Conservation (phyloP, 805 yeast species). For the Wickerhamiella shivajii region DNA sequence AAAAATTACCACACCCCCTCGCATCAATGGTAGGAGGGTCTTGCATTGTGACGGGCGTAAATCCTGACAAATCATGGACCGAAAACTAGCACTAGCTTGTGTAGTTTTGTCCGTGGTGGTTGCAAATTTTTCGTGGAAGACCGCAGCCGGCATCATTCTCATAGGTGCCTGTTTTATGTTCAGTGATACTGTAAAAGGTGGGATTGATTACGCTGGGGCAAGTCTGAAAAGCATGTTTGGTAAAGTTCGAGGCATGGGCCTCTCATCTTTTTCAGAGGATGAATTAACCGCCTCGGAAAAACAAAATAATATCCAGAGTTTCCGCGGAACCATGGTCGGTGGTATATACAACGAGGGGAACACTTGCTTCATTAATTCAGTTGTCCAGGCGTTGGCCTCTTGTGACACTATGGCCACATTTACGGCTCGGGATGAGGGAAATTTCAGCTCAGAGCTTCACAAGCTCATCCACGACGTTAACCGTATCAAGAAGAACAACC, state of each 20-base stretch:
- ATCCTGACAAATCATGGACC: neutral
- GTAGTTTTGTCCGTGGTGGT: neutral
- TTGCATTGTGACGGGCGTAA: neutral
- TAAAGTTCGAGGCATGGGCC: conserved; percentile 18
- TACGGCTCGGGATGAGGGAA: conserved; percentile 31
- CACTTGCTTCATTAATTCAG: conserved; percentile 90
- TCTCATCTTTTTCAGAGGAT: conserved; percentile 17
- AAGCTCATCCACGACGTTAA: conserved; percentile 19
- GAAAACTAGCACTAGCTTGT: neutral
- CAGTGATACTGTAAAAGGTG: conserved; percentile 22
- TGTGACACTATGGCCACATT: conserved; percentile 46
- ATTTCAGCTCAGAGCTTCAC: conserved; percentile 16
- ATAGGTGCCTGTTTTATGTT: too few species aligned
- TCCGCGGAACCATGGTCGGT: conserved; percentile 38
- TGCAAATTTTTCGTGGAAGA: neutral
- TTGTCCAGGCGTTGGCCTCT: conserved; percentile 68
- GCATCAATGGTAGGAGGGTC: neutral
- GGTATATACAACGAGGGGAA: conserved; percentile 85
- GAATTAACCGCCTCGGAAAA: conserved; percentile 17
- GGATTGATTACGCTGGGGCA: conserved; percentile 23
- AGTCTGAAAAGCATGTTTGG: conserved; percentile 20
- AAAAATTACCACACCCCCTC: neutral
- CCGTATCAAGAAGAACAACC: conserved; percentile 18
- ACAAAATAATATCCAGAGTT: conserved; percentile 14
- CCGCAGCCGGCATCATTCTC: neutral